Evolutionary conservation across 192 early-diverging fungal species (phyloP), one percentile per base, ranked within the genome.

Genomic region (Coemansia sp.): DNA sequence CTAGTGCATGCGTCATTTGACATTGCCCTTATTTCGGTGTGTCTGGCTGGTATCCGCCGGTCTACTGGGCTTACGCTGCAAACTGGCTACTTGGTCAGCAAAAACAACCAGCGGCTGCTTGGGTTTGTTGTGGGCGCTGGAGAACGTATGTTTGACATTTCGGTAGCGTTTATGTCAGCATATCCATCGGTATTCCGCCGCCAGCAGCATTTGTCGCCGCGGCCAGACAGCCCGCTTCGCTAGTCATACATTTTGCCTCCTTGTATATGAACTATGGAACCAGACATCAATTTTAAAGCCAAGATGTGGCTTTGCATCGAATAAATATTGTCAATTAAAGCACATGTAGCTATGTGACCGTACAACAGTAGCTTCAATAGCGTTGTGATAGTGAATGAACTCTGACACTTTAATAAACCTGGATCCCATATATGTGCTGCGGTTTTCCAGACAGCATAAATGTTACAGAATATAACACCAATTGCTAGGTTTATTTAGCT

Each of bases 11-110:
- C 71, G 2, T 73, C 76, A 1, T 70, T 79, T 58, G 76, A 73
- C 12, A 19, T 73, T 58, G 63, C 62, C 4, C 76, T 79, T 47
- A 64, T 79, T 49, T 60, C 76, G 3, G 50, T 79, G 51, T 73
- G 70, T 43, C 67, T 79, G 51, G 70, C 76, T 21, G 76, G 76
- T n/a, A 79, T 79, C 27, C 76, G 76, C 25, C 76, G 76, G 38
- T 69, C 76, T 1, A 79, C 76, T 1, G 76, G 76, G 12, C 60
- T 79, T 15, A 79, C 71, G 15, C 64, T 79, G 25, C 66, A 69
- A 22, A 66, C 67, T 9, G 27, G 57, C 29, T 60, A 66, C 23
- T 24, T 79, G 39, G n/a, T 35, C 1, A 68, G 51, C 67, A 73
- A 70, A 50, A 79, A 63, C 56, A 63, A 79, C 64, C 71, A 58